phyloP scores from a whole-genome alignment of 2,329 filamentous ascomycete species.

The Talaromyces rugulosus region DNA sequence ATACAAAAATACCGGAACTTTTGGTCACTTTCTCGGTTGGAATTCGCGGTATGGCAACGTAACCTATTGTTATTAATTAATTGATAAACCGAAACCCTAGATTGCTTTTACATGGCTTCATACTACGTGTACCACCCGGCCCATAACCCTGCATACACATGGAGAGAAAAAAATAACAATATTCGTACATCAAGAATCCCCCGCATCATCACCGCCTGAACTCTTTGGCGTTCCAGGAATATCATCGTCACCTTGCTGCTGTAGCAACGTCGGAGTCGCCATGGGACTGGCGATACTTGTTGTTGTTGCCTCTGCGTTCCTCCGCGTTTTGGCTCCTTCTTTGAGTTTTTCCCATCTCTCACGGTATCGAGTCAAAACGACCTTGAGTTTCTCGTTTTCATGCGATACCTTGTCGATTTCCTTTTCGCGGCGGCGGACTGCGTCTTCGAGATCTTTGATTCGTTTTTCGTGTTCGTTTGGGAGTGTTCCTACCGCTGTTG shows the following conservation, averaged over 20 bases:
- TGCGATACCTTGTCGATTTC: constrained; percentile 61
- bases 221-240: neutral
- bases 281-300: constrained; percentile 1
- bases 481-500: neutral
- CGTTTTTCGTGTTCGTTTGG: constrained; percentile 41
- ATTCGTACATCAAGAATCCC: neutral
- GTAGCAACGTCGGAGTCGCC: constrained; percentile 2
- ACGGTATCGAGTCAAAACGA: constrained; percentile 53
- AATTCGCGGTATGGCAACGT: too few relatives aligned
- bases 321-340: constrained; percentile 52
- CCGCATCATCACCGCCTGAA: neutral
- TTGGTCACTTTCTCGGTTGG: neutral
- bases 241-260: neutral
- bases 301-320: constrained; percentile 14
- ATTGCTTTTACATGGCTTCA: too few relatives aligned
- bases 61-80: too few relatives aligned
- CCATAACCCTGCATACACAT: too few relatives aligned
- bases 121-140: too few relatives aligned
- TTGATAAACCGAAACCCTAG: too few relatives aligned
- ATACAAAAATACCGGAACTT: neutral
- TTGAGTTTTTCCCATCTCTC: constrained; percentile 67
- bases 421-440: constrained; percentile 54
- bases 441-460: constrained; percentile 64
- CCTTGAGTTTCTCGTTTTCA: constrained; percentile 58
- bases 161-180: too few relatives aligned